Conservation (phyloP, 78 protist species). For the Protostelium mycophagum region DNA sequence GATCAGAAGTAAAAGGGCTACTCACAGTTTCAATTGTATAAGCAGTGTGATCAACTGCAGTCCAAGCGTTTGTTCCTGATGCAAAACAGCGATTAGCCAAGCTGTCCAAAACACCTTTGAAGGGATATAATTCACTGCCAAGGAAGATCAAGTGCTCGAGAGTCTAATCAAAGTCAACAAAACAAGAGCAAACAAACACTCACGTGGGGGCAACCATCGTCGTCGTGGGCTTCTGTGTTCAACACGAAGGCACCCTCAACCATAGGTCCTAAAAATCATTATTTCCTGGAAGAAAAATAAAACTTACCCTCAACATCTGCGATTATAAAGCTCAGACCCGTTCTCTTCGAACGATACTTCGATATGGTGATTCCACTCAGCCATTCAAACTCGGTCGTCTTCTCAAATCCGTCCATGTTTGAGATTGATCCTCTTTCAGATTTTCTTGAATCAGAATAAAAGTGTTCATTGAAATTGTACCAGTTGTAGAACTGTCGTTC, state of each 20-base stretch:
- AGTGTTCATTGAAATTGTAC: too few relatives aligned
- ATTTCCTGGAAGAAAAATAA: not conserved
- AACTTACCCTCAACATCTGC: constrained; percentile 6
- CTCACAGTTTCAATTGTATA: constrained; percentile 35
- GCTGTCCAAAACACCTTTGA: constrained; percentile 41
- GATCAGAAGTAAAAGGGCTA: not conserved
- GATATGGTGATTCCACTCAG: not conserved
- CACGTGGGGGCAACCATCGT: constrained; percentile 62
- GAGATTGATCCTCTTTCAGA: too few relatives aligned
- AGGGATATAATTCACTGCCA: constrained; percentile 48
- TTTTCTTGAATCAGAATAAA: too few relatives aligned
- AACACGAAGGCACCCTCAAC: constrained; percentile 22
- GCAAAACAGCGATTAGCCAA: constrained; percentile 18
- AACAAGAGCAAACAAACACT: constrained; percentile 9
- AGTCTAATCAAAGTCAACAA: constrained; percentile 52
- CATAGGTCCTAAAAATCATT: constrained; percentile 2
- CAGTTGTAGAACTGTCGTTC: too few relatives aligned
- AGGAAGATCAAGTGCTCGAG: constrained; percentile 75
- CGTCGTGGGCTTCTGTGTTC: constrained; percentile 55
- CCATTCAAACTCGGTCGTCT: not conserved
- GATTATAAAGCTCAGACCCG: constrained; percentile 13
- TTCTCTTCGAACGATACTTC: constrained; percentile 17
- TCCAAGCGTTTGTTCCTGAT: constrained; percentile 64
- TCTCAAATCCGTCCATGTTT: constrained; percentile 20
- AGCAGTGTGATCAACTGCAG: constrained; percentile 47